These are phyloP conservation scores for Nothopassalora personata DNA, from an alignment of 2,329 filamentous ascomycete species.

Conservation along the genomic window DNA sequence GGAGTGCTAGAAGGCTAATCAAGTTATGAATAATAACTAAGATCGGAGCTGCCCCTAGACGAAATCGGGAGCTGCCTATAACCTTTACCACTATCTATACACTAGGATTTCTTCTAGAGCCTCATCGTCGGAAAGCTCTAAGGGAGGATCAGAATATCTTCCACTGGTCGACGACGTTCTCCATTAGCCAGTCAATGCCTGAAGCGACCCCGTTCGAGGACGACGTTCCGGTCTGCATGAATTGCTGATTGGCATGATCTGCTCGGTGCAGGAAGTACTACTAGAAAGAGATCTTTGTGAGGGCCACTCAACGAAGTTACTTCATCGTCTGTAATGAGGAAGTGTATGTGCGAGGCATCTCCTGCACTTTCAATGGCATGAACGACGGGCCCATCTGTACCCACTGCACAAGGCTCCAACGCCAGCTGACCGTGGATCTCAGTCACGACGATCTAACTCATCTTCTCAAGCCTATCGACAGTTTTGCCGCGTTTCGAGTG, in stretches of 20 bases:
- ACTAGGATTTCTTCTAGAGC: neutral
- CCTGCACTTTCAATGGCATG: neutral
- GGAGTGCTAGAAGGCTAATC: too few relatives aligned
- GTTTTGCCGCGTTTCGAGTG: conserved; percentile 8
- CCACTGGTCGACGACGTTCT: neutral
- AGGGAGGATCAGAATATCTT: neutral
- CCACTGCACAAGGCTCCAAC: conserved; percentile 2
- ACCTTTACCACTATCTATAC: neutral
- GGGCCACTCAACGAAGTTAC: neutral
- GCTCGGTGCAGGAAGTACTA: neutral
- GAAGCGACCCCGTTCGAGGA: neutral
- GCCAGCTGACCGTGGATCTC: conserved; percentile 6
- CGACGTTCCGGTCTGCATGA: neutral
- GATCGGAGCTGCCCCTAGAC: too few relatives aligned
- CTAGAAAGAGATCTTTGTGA: neutral
- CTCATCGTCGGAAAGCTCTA: neutral
- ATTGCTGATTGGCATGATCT: neutral
- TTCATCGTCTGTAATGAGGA: neutral
- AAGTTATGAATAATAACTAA: too few relatives aligned
- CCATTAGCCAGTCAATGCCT: neutral
- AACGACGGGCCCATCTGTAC: neutral
- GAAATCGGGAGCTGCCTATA: neutral
- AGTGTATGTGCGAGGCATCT: neutral
- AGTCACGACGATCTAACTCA: conserved; percentile 7
- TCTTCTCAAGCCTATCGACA: conserved; percentile 11